A percentile compares a stretch with the other conserved stretches of the same genome.
phyloP scores from a whole-genome alignment of 805 yeast genomes.

The Dipodascus albidus region DNA sequence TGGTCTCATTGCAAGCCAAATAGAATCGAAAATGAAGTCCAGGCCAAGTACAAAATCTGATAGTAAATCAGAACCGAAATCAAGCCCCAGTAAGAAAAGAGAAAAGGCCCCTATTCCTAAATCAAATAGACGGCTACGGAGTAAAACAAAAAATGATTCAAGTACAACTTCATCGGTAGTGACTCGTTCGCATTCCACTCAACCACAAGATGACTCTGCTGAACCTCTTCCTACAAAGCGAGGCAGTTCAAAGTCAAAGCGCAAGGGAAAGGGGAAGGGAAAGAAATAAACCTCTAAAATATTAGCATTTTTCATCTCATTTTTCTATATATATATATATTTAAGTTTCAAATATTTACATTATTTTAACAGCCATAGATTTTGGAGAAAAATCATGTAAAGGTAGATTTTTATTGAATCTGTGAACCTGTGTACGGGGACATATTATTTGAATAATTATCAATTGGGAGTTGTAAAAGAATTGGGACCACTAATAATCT shows the following conservation, averaged over 20 bases:
- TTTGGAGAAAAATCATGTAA: too few species aligned
- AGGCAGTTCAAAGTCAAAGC: neutral
- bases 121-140: neutral
- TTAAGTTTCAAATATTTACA: too few species aligned
- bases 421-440: too few species aligned
- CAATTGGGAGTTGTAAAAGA: too few species aligned
- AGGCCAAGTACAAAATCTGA: neutral
- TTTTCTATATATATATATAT: too few species aligned
- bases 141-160: neutral
- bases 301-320: too few species aligned
- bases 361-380: too few species aligned
- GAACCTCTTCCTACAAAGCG: neutral
- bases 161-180: neutral
- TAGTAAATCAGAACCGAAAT: neutral
- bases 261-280: neutral
- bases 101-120: neutral
- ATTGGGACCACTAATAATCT: too few species aligned
- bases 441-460: too few species aligned
- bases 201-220: neutral
- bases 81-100: neutral
- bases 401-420: too few species aligned
- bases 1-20: neutral
- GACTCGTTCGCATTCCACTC: neutral
- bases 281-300: neutral
- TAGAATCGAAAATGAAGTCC: neutral